These are phyloP conservation scores for Pseudognaphalium luteoalbum DNA, from an alignment of 129 eudicot species.

Conservation along the genomic window DNA sequence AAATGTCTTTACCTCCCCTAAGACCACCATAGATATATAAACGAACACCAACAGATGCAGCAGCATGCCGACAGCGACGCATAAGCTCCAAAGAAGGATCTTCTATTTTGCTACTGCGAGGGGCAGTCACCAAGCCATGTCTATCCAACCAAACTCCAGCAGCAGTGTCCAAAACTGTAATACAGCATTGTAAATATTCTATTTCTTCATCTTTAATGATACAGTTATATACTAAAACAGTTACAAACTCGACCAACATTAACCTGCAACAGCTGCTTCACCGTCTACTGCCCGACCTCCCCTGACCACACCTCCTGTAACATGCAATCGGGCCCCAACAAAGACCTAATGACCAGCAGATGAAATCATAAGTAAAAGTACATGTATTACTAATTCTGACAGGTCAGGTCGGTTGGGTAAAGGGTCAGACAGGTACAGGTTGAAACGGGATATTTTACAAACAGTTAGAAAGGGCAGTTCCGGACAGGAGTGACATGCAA, in stretches of 20 bases:
- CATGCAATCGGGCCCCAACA: constrained; percentile 98
- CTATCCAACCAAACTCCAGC: constrained; percentile 98
- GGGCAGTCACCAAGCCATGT: constrained; percentile 82
- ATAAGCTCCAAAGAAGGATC: constrained; percentile 85
- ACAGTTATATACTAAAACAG: constrained; percentile 2
- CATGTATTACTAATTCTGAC: background rate
- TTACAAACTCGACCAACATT: constrained; percentile 16
- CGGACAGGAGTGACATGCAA: background rate
- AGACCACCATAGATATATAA: constrained; percentile 91
- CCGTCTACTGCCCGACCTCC: constrained; percentile 97
- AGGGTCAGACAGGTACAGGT: background rate
- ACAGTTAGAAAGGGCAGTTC: background rate
- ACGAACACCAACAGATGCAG: constrained; percentile 89
- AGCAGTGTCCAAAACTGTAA: constrained; percentile 92
- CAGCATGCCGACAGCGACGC: constrained; percentile 98
- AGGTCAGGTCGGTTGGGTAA: background rate
- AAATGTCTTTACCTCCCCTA: constrained; percentile 65
- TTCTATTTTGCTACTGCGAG: constrained; percentile 62
- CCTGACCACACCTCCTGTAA: constrained; percentile 88
- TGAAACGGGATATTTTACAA: background rate
- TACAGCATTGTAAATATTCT: background rate
- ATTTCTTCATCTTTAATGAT: constrained; percentile 3
- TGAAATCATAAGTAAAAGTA: constrained; percentile 11
- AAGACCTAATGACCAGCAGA: constrained; percentile 64
- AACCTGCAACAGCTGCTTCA: constrained; percentile 94